Evolutionary conservation across 495 filamentous ascomycete species (phyloP).

Genomic region (Oleoguttula mirabilis): DNA sequence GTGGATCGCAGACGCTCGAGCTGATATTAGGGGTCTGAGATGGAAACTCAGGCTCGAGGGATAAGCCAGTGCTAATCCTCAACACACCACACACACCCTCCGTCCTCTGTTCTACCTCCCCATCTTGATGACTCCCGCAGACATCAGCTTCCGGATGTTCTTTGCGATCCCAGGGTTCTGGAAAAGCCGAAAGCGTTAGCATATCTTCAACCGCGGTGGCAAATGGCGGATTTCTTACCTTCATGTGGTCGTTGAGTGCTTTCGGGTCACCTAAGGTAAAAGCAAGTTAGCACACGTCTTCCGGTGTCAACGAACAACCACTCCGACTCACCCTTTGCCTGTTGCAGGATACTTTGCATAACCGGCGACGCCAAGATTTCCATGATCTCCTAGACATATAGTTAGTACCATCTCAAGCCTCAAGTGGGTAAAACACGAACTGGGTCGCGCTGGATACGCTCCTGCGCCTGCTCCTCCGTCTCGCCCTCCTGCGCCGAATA

Average conservation of each 20-base stretch:
- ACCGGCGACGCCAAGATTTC: slow-evolving; percentile 82
- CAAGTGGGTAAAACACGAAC: slow-evolving; percentile 54
- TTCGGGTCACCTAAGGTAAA: no score
- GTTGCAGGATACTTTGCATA: slow-evolving; percentile 94
- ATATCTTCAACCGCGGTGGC: no score
- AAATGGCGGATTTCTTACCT: no score
- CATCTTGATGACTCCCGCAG: slow-evolving; percentile 81
- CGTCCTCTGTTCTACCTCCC: slow-evolving; percentile 44
- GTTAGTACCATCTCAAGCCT: not conserved
- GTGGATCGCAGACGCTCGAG: no score
- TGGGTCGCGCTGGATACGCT: slow-evolving; percentile 81
- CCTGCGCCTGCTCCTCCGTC: slow-evolving; percentile 91
- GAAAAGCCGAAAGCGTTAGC: no score
- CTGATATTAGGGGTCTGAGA: no score
- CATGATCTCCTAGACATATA: slow-evolving; percentile 57
- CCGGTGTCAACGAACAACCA: slow-evolving; percentile 92
- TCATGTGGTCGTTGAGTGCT: no score
- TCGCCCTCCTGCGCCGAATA: slow-evolving; percentile 82
- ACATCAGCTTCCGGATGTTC: slow-evolving; percentile 86
- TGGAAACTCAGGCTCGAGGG: no score
- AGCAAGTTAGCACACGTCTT: no score
- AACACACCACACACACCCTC: no score
- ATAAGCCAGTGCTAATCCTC: no score
- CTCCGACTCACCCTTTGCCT: slow-evolving; percentile 85
- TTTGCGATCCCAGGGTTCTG: slow-evolving; percentile 69